Evolutionary conservation across 352 stramenopile genomes (phyloP).

Genomic region (Elongisporangium senticosum): DNA sequence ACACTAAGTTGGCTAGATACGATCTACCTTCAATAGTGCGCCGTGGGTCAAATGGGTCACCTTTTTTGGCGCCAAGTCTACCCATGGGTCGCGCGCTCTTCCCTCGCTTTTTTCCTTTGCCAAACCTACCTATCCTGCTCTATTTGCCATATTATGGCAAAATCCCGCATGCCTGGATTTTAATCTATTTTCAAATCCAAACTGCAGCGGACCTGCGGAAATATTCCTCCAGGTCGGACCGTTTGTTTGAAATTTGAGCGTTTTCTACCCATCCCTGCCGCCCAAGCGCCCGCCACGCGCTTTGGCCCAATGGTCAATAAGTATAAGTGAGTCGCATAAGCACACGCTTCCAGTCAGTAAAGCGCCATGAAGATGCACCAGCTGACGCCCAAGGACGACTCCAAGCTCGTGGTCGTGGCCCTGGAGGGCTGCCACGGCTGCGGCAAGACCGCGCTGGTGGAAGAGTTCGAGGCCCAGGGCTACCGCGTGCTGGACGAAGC

Average conservation of each 20-base stretch:
- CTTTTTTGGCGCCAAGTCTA: background rate
- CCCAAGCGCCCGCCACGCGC: background rate
- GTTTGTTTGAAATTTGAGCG: background rate
- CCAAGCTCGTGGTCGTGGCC: conserved; percentile 76
- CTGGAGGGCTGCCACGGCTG: conserved; percentile 87
- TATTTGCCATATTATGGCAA: background rate
- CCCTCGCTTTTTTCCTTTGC: background rate
- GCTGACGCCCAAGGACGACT: conserved; percentile 15
- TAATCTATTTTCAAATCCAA: background rate
- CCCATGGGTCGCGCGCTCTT: background rate
- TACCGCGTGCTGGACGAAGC: conserved; percentile 83
- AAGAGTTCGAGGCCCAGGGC: conserved; percentile 69
- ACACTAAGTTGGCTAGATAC: background rate
- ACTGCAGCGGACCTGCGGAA: background rate
- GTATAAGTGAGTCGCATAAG: background rate
- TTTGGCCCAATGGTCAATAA: background rate
- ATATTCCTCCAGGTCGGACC: background rate
- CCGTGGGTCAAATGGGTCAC: background rate
- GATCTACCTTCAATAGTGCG: background rate
- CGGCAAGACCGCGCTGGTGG: conserved; percentile 75
- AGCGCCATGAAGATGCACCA: background rate
- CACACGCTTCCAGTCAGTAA: background rate
- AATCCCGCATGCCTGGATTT: background rate
- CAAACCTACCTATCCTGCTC: background rate
- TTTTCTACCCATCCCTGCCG: background rate